Evolutionary conservation across 257 asterid genomes (phyloP).

Genomic region (Marsdenia floribunda): DNA sequence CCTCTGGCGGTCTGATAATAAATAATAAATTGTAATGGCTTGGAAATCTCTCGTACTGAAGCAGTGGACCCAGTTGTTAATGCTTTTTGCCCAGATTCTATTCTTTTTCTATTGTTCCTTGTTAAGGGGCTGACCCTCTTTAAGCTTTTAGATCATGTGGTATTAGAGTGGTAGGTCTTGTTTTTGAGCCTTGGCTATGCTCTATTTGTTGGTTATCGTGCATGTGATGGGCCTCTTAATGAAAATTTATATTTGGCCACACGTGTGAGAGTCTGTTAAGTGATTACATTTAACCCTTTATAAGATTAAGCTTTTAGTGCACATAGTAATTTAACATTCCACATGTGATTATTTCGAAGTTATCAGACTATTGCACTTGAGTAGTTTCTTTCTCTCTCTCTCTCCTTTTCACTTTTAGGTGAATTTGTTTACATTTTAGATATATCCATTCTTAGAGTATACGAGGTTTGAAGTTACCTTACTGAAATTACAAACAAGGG

Average conservation of each 20-base stretch:
- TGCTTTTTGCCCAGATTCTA: background rate
- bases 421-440: background rate
- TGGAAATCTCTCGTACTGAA: background rate
- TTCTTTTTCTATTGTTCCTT: background rate
- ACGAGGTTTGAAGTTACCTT: background rate
- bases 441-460: background rate
- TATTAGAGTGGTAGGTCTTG: too few species aligned
- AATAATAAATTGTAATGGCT: background rate
- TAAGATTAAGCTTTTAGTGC: too few species aligned
- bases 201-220: too few species aligned
- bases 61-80: too few species aligned
- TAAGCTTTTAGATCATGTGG: too few species aligned
- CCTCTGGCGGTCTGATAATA: background rate
- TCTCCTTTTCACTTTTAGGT: background rate
- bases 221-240: too few species aligned
- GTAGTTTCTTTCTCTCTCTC: background rate
- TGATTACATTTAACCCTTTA: too few species aligned
- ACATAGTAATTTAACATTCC: too few species aligned
- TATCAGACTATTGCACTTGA: background rate
- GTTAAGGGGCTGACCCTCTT: too few species aligned
- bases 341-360: background rate
- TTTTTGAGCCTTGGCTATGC: too few species aligned
- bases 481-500: background rate
- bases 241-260: too few species aligned
- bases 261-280: too few species aligned